A percentile compares a stretch with the other conserved stretches of the same genome.
These are phyloP conservation scores for Oryza glaberrima DNA, from an alignment of 176 grass and related monocot species.

Conservation along the genomic window DNA sequence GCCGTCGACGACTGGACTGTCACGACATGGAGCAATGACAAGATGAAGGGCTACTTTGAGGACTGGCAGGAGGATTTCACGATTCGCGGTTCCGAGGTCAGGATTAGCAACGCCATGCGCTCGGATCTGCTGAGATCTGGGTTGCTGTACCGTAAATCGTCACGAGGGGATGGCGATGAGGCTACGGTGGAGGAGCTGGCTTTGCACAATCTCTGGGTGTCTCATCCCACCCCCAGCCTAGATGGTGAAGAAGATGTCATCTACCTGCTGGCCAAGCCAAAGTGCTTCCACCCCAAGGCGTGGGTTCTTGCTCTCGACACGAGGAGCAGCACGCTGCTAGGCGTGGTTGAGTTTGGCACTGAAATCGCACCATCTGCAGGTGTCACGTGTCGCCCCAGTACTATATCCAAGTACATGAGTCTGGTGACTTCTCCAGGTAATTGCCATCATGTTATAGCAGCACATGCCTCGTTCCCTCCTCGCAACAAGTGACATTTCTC, in stretches of 20 bases:
- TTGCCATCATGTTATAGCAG: not conserved
- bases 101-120: too few species aligned
- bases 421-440: not conserved
- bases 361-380: not conserved
- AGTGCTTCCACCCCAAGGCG: not conserved
- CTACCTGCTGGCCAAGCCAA: slow-evolving; percentile 16
- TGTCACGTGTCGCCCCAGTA: not conserved
- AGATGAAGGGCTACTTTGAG: too few species aligned
- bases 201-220: not conserved
- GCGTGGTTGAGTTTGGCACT: not conserved
- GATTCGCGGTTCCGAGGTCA: too few species aligned
- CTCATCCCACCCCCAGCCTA: not conserved
- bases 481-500: too few species aligned
- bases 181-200: not conserved
- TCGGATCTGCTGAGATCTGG: too few species aligned
- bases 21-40: too few species aligned
- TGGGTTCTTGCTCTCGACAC: slow-evolving; percentile 15
- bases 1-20: too few species aligned
- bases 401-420: not conserved
- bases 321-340: not conserved
- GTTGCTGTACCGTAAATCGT: too few species aligned
- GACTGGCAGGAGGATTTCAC: too few species aligned
- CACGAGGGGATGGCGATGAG: too few species aligned
- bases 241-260: not conserved
- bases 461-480: not conserved